phyloP scores from a whole-genome alignment of 1,284 basidiomycete genomes.

The Microstroma glucosiphilum region DNA sequence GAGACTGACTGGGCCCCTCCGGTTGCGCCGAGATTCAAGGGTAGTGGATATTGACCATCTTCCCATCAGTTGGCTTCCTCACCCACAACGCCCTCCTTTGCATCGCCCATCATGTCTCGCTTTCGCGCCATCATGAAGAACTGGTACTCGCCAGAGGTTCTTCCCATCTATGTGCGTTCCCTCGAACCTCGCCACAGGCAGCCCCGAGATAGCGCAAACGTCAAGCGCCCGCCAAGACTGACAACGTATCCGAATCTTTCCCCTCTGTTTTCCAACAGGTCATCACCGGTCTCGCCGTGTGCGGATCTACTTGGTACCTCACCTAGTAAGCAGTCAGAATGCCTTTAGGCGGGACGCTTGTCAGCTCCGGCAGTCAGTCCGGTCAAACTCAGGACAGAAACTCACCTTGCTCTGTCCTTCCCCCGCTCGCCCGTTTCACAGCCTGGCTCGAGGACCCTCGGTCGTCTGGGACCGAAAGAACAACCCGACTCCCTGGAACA shows the following conservation, averaged over 20 bases:
- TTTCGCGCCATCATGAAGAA: constrained; percentile 3
- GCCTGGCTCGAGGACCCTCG: constrained; percentile 38
- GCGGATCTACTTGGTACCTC: constrained; percentile 5
- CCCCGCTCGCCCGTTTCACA: neutral
- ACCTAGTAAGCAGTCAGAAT: neutral
- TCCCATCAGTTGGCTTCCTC: neutral
- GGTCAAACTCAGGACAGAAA: no score
- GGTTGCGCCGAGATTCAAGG: no score
- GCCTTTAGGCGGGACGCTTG: neutral
- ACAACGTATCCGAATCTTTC: neutral
- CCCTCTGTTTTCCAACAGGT: neutral
- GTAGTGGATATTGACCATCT: neutral
- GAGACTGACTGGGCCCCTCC: no score
- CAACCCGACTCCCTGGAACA: constrained; percentile 49
- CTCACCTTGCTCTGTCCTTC: neutral
- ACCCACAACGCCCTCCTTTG: neutral
- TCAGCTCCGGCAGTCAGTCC: no score
- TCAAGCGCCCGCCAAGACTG: neutral
- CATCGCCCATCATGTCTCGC: constrained; percentile 5
- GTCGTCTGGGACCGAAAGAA: constrained; percentile 48
- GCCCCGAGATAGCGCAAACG: neutral
- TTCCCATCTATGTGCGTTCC: constrained; percentile 5
- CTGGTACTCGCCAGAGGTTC: constrained; percentile 6
- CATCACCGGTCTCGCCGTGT: neutral
- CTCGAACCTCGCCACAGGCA: neutral